Conservation (phyloP, 2,329 filamentous ascomycete species). For the Colletotrichum zoysiae region DNA sequence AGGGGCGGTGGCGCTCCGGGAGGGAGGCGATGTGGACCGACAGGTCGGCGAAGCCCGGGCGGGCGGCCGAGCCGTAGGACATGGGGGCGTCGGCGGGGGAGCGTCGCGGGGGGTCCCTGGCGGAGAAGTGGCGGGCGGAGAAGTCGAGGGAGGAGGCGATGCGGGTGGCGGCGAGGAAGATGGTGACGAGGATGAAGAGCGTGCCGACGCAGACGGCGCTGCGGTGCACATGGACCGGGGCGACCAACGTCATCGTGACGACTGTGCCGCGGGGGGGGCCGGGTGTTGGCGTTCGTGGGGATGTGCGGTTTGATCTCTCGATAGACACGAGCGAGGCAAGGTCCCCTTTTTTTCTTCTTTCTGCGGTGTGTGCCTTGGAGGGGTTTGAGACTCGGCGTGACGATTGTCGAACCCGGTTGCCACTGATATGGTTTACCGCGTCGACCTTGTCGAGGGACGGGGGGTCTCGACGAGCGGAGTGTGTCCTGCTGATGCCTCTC, state of each 20-base stretch:
- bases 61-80: slow-evolving; percentile 55
- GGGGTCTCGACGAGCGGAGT: neutral
- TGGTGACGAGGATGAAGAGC: slow-evolving; percentile 51
- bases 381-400: neutral
- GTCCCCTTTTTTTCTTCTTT: neutral
- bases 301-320: neutral
- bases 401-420: neutral
- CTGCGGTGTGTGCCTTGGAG: neutral
- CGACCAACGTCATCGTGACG: slow-evolving; percentile 25
- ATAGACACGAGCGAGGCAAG: neutral
- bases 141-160: slow-evolving; percentile 45
- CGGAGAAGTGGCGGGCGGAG: slow-evolving; percentile 13
- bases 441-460: neutral
- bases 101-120: slow-evolving; percentile 10
- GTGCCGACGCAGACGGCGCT: slow-evolving; percentile 18
- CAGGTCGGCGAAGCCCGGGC: slow-evolving; percentile 53
- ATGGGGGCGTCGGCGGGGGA: slow-evolving; percentile 52
- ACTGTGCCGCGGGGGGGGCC: too few species aligned
- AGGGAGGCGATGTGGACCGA: slow-evolving; percentile 45
- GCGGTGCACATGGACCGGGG: slow-evolving; percentile 10
- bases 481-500: neutral
- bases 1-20: slow-evolving; percentile 49
- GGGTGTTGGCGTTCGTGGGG: neutral
- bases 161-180: slow-evolving; percentile 52
- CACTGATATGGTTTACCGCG: neutral